phyloP scores from a whole-genome alignment of 202 grass and related monocot species.

The Zoysia matrella region DNA sequence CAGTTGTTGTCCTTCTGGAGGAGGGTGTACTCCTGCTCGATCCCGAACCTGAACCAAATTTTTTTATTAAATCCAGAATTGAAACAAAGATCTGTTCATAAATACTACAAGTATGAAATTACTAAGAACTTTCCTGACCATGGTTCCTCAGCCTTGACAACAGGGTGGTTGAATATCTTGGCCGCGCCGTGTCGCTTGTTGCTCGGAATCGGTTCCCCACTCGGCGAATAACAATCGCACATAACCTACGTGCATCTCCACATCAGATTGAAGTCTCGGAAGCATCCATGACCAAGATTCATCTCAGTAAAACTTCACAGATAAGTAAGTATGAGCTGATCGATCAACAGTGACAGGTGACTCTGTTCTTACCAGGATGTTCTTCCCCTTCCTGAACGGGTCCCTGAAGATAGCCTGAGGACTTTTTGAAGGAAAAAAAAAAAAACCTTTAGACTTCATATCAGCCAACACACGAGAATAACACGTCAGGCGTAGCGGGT shows the following conservation, averaged over 20 bases:
- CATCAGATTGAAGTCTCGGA: not conserved
- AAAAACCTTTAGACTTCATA: too few species aligned
- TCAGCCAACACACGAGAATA: too few species aligned
- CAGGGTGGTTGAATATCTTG: slow-evolving; percentile 74
- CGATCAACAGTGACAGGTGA: not conserved
- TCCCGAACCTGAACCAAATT: slow-evolving; percentile 61
- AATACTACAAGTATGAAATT: not conserved
- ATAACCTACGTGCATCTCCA: slow-evolving; percentile 54
- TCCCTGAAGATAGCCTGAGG: slow-evolving; percentile 89
- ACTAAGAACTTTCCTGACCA: slow-evolving; percentile 49
- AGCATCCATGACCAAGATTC: not conserved
- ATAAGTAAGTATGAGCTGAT: not conserved
- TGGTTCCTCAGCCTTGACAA: slow-evolving; percentile 73
- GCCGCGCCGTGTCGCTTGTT: slow-evolving; percentile 72
- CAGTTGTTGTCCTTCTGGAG: slow-evolving; percentile 90
- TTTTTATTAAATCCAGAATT: not conserved
- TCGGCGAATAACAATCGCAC: slow-evolving; percentile 83
- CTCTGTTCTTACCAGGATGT: slow-evolving; percentile 69
- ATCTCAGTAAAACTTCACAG: not conserved
- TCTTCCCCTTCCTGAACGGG: slow-evolving; percentile 85
- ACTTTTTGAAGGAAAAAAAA: slow-evolving; percentile 41
- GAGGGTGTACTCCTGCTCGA: slow-evolving; percentile 98
- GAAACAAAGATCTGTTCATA: not conserved
- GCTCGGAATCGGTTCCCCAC: slow-evolving; percentile 68
- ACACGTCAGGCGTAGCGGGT: not conserved